Percentiles rank a stretch among this genome's conserved stretches.
Conservation (phyloP, 2,329 filamentous ascomycete species). For the Fusarium gaditjirri region DNA sequence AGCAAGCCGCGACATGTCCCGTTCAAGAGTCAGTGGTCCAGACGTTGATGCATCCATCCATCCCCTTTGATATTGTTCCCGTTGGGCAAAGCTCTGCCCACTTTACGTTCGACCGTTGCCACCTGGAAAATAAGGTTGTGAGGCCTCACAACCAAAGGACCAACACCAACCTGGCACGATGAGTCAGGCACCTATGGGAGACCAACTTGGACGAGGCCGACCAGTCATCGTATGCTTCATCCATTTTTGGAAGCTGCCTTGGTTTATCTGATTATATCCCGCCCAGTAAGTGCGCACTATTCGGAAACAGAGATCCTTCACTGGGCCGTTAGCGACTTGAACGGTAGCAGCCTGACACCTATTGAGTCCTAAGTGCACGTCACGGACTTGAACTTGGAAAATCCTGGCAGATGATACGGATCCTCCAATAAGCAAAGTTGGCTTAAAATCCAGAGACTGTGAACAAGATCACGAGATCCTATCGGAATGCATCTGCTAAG, state of each 20-base stretch:
- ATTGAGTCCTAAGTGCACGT: conserved; percentile 31
- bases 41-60: background rate
- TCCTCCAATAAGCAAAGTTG: conserved; percentile 29
- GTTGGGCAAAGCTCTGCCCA: conserved; percentile 31
- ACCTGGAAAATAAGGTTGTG: conserved; percentile 19
- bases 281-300: conserved; percentile 24
- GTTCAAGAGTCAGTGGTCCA: background rate
- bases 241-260: conserved; percentile 8
- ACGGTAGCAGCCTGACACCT: conserved; percentile 32
- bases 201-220: background rate
- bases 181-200: conserved; percentile 29
- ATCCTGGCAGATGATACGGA: conserved; percentile 28
- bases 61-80: background rate
- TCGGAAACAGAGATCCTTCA: conserved; percentile 17
- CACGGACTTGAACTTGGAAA: conserved; percentile 27
- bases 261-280: background rate
- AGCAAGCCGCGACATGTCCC: background rate
- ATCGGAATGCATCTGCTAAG: conserved; percentile 9
- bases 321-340: conserved; percentile 17
- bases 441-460: conserved; percentile 25
- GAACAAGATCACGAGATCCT: conserved; percentile 39
- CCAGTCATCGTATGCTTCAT: conserved; percentile 22
- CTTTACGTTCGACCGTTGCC: background rate
- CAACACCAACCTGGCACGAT: conserved; percentile 12
- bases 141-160: conserved; percentile 22